Evolutionary conservation across 768 basidiomycete species (phyloP).

Genomic region (Dictyophora rubrovolvata): DNA sequence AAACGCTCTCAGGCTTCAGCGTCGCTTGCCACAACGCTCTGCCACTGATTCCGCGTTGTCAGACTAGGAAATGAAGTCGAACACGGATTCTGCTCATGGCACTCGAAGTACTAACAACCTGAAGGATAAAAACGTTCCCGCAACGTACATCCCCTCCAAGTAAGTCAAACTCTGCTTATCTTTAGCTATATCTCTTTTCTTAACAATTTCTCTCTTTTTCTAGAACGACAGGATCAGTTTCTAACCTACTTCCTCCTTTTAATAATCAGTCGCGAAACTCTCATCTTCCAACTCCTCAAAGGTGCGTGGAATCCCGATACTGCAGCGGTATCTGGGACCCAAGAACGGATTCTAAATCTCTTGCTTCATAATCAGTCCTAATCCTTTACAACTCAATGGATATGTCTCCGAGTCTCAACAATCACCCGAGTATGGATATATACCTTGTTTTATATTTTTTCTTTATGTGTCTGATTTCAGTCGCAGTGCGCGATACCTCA

Average conservation of each 20-base stretch:
- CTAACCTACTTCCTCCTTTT: conserved; percentile 6
- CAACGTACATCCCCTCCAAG: not conserved
- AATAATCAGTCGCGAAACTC: not conserved
- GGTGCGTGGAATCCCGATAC: not conserved
- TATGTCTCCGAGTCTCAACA: not conserved
- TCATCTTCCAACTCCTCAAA: conserved; percentile 9
- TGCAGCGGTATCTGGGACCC: not conserved
- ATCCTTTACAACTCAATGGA: not conserved
- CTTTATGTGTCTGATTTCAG: not conserved
- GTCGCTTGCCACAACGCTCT: not conserved
- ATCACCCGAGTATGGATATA: not conserved
- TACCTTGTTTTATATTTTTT: not conserved
- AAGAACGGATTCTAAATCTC: not conserved
- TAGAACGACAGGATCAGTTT: not conserved
- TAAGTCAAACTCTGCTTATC: not conserved
- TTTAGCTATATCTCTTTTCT: not conserved
- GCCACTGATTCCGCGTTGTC: not conserved
- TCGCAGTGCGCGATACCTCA: not conserved
- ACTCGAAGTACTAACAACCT: not conserved
- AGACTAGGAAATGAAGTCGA: not conserved
- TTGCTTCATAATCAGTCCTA: not conserved
- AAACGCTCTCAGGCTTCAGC: not conserved
- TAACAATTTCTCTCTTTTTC: not conserved
- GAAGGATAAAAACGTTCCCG: not conserved
- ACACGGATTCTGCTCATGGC: not conserved